Base-by-base conservation (phyloP, 345 rosid species). In the Sapria himalayana region DNA sequence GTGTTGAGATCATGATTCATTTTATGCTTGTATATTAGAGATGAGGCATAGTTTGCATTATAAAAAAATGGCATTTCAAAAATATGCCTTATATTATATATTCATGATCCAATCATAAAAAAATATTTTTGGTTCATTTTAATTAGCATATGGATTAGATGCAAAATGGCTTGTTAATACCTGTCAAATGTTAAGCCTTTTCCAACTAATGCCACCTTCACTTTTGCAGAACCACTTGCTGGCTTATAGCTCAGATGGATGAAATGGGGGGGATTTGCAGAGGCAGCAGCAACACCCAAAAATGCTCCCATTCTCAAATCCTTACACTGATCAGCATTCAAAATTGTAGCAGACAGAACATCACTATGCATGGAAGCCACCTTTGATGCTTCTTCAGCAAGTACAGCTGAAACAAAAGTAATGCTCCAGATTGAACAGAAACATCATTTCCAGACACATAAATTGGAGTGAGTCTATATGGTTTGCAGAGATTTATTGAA, bases 131-230 rank as follows among this genome's bases (percentile, higher is more conserved):
- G n/a, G n/a, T n/a, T n/a, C 15, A n/a, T 18, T 25, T 4, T 3
- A 34, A 41, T 12, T 14, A 3, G 9, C 5, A 8, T 22, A 13
- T 38, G 25, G 14, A 22, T 7, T 41, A 43, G 25, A 35, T 43
- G 20, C 4, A 3, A 41, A 4, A 9, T 11, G 29, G 33, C 19
- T 4, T 20, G 27, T 42, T 9, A 25, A 57, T 45, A 78, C 94
- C 97, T 86, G 78, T 86, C 97, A 65, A 81, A 81, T 40, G 94
- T 89, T 69, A 79, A 62, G 20, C 94, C 94, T 53, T 89, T 89
- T 27, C 94, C 98, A 25, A 79, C 91, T 54, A 89, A 66, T 11
- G 75, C 91, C 63, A 89, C 62, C 63, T 79, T 89, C 29, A 61
- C 55, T 58, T 74, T 89, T 43, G 71, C 73, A 39, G 84, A 58